These are phyloP conservation scores for Ceratobasidium papillatum DNA, from an alignment of 1,284 basidiomycete species.

Conservation along the genomic window DNA sequence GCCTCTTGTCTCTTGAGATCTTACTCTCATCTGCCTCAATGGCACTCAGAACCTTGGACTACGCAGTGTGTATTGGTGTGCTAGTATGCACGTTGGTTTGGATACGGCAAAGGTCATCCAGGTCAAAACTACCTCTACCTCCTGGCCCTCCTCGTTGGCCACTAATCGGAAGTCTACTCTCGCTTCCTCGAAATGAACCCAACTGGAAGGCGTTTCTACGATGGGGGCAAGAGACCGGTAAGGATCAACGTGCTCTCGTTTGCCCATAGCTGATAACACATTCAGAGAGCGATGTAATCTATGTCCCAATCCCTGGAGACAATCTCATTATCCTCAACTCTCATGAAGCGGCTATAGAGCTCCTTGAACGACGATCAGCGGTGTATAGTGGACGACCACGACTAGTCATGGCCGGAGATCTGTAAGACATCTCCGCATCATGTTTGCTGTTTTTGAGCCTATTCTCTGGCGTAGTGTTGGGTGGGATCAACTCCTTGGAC, in stretches of 20 bases:
- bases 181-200: conserved; percentile 43
- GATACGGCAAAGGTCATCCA: neutral
- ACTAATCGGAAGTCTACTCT: conserved; percentile 9
- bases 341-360: conserved; percentile 37
- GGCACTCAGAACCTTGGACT: neutral
- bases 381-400: conserved; percentile 12
- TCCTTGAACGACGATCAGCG: conserved; percentile 30
- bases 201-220: conserved; percentile 45
- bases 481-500: neutral
- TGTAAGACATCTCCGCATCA: too few relatives aligned
- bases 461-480: conserved; percentile 7
- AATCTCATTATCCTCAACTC: conserved; percentile 40
- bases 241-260: too few relatives aligned
- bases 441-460: too few relatives aligned
- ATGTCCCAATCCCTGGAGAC: conserved; percentile 11
- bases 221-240: conserved; percentile 44
- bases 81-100: neutral
- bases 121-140: conserved; percentile 4
- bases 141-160: conserved; percentile 28
- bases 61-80: neutral
- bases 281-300: conserved; percentile 31
- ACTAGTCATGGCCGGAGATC: conserved; percentile 1
- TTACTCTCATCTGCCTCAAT: neutral
- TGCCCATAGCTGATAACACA: conserved; percentile 43
- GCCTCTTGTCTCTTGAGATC: too few relatives aligned